Evolutionary conservation across 352 stramenopile species (phyloP).

Genomic region (Phytophthora boehmeriae): DNA sequence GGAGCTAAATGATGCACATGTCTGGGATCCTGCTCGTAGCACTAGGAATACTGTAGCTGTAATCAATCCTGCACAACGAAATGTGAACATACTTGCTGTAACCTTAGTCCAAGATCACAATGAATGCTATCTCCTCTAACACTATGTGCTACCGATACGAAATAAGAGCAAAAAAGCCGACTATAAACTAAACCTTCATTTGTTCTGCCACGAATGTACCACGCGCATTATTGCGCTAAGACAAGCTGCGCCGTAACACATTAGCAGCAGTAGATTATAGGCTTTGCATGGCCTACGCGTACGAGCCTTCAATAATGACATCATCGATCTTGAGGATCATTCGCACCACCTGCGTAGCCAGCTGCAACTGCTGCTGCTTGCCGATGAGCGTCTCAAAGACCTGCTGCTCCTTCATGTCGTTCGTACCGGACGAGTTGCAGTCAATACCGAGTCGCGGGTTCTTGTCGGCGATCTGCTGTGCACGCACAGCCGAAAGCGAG

Average conservation of each 20-base stretch:
- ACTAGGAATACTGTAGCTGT: too few species aligned
- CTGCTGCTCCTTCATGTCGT: constrained; percentile 98
- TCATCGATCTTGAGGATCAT: constrained; percentile 99
- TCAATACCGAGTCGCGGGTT: constrained; percentile 97
- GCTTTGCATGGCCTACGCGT: constrained; percentile 63
- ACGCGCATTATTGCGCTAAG: constrained; percentile 2
- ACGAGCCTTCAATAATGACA: constrained; percentile 96
- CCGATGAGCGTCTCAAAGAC: constrained; percentile 99
- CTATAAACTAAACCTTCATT: constrained; percentile 44
- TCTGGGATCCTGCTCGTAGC: too few species aligned
- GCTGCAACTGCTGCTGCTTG: constrained; percentile 99
- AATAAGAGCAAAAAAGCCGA: constrained; percentile 3
- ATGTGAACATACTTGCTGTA: too few species aligned
- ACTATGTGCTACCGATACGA: neutral
- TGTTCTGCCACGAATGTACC: constrained; percentile 14
- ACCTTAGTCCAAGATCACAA: too few species aligned
- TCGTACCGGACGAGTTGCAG: constrained; percentile 93
- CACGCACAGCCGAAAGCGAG: constrained; percentile 97
- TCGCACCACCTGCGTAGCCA: constrained; percentile 99
- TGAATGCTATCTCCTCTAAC: too few species aligned
- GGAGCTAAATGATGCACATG: too few species aligned
- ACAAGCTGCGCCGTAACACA: constrained; percentile 3
- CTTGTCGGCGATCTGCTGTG: constrained; percentile 93
- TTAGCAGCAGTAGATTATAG: constrained; percentile 22
- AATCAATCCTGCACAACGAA: too few species aligned